These are phyloP conservation scores for Pythium utonaiense DNA, from an alignment of 352 stramenopile species.

Conservation along the genomic window DNA sequence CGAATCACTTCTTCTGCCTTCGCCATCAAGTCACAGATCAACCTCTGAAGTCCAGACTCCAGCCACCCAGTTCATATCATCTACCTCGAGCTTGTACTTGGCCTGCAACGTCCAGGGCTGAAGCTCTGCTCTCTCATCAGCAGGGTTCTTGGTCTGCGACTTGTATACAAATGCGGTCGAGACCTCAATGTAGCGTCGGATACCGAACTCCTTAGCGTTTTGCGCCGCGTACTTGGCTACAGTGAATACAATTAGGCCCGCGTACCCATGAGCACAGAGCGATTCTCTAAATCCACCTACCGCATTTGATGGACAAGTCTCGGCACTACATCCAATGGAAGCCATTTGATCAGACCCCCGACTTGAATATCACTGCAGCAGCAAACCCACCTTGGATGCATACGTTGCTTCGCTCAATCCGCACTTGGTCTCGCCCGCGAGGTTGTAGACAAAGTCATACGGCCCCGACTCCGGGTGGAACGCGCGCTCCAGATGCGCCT, in stretches of 20 bases:
- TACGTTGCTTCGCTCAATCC: conserved; percentile 71
- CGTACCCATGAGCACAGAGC: too few relatives aligned
- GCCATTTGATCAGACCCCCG: not conserved
- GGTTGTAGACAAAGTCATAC: conserved; percentile 85
- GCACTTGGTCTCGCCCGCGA: conserved; percentile 83
- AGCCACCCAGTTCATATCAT: too few relatives aligned
- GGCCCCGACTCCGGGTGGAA: conserved; percentile 67
- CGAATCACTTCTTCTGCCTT: conserved; percentile 72
- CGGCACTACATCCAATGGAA: conserved; percentile 41
- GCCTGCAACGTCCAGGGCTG: conserved; percentile 82
- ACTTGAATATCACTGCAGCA: not conserved
- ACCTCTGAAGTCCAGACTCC: too few relatives aligned
- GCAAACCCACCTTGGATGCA: conserved; percentile 55
- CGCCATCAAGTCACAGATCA: not conserved
- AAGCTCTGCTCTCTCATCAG: conserved; percentile 54
- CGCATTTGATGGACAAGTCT: conserved; percentile 80
- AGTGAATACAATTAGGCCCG: too few relatives aligned
- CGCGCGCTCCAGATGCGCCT: conserved; percentile 72
- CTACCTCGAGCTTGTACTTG: conserved; percentile 81
- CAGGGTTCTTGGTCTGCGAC: conserved; percentile 69
- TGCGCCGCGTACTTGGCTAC: conserved; percentile 34
- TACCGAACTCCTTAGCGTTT: conserved; percentile 57
- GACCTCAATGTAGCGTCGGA: conserved; percentile 83
- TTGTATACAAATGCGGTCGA: conserved; percentile 89
- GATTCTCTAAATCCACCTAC: conserved; percentile 39